Evolutionary conservation across 2,329 filamentous ascomycete genomes (phyloP).

Genomic region (Aspergillus intermedius): DNA sequence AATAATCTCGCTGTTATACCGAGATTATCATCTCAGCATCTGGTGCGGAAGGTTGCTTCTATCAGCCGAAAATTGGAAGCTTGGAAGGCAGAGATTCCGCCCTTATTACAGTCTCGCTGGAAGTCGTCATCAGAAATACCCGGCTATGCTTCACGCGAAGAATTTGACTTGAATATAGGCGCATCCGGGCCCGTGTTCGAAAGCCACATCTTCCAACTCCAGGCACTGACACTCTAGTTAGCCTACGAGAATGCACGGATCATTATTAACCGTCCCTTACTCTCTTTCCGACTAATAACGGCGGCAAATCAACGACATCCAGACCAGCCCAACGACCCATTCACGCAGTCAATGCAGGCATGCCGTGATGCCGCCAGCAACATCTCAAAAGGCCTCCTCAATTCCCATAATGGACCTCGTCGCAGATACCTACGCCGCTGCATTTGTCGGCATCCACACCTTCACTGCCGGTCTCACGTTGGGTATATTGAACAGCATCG

Average conservation of each 20-base stretch:
- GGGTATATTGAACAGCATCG: slow-evolving; percentile 17
- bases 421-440: slow-evolving; percentile 17
- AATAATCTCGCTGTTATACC: neutral
- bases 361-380: slow-evolving; percentile 17
- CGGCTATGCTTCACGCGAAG: slow-evolving; percentile 11
- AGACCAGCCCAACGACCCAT: neutral
- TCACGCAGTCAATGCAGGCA: slow-evolving; percentile 4
- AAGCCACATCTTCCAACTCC: slow-evolving; percentile 23
- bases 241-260: slow-evolving; percentile 31
- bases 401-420: slow-evolving; percentile 10
- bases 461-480: slow-evolving; percentile 20
- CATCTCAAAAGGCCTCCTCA: slow-evolving; percentile 6
- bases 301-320: neutral
- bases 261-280: slow-evolving; percentile 20
- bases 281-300: slow-evolving; percentile 13
- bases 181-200: slow-evolving; percentile 18
- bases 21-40: neutral
- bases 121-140: fast-evolving
- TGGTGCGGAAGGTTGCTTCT: slow-evolving; percentile 4
- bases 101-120: slow-evolving; percentile 1
- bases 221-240: slow-evolving; percentile 27
- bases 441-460: slow-evolving; percentile 20
- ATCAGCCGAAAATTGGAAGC: slow-evolving; percentile 5
- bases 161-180: slow-evolving; percentile 18
- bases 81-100: slow-evolving; percentile 15